A percentile compares a stretch with the other conserved stretches of the same genome.
phyloP scores from a whole-genome alignment of 257 asterid species.

The Eustoma russellianum region DNA sequence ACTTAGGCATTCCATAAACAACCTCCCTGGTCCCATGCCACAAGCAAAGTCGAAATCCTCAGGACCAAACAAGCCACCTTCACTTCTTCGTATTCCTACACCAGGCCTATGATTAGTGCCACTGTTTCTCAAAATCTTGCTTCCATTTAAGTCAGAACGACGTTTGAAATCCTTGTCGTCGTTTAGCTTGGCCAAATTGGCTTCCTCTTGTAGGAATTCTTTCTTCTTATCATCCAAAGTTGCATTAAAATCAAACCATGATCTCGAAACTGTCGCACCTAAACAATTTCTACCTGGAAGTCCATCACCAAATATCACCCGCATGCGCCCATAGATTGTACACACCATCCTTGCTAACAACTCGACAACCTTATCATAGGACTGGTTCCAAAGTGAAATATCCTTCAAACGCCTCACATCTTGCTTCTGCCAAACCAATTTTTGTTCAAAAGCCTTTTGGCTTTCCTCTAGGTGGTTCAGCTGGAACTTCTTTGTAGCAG shows the following conservation, averaged over 20 bases:
- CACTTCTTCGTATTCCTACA: constrained; percentile 28
- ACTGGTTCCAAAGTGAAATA: constrained; percentile 76
- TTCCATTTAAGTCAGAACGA: constrained; percentile 15
- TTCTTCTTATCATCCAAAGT: constrained; percentile 25
- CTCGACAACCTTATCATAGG: constrained; percentile 78
- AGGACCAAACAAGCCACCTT: constrained; percentile 37
- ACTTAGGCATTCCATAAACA: constrained; percentile 71
- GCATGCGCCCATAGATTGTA: constrained; percentile 55
- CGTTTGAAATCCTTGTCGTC: constrained; percentile 22
- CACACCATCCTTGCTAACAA: constrained; percentile 67
- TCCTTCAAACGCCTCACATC: constrained; percentile 81
- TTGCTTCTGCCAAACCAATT: constrained; percentile 78
- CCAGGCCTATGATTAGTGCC: constrained; percentile 14
- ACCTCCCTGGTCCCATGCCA: constrained; percentile 68
- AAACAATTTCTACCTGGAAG: constrained; percentile 17
- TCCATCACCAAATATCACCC: constrained; percentile 38
- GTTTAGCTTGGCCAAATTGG: constrained; percentile 16
- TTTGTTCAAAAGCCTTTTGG: constrained; percentile 72
- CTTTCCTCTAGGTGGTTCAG: constrained; percentile 72
- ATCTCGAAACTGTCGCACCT: constrained; percentile 16
- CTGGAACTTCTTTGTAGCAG: constrained; percentile 69
- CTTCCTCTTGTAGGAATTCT: constrained; percentile 13
- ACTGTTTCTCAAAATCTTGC: constrained; percentile 24
- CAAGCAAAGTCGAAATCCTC: constrained; percentile 66
- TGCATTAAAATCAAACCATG: constrained; percentile 25